Conservation (phyloP, 371 early-diverging fungal species). For the Parasitella parasitica region DNA sequence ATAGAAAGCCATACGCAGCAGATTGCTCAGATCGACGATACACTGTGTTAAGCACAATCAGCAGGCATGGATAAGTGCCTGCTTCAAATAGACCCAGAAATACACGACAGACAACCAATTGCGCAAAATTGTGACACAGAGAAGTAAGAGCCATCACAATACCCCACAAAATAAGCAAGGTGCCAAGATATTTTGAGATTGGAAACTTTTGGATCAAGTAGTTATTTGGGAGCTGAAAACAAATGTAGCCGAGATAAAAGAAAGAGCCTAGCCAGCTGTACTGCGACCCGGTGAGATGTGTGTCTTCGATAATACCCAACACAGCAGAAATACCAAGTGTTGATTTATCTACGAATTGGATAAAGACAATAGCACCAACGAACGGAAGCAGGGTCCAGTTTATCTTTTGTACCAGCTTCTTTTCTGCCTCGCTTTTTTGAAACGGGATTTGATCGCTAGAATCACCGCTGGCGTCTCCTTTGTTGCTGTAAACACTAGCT, state of each 20-base stretch:
- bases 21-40: slow-evolving; percentile 41
- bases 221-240: slow-evolving; percentile 31
- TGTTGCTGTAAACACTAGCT: slow-evolving; percentile 1
- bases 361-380: slow-evolving; percentile 30
- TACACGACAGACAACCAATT: slow-evolving; percentile 26
- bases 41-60: slow-evolving; percentile 25
- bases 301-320: slow-evolving; percentile 29
- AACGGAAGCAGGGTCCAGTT: slow-evolving; percentile 30
- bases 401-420: slow-evolving; percentile 25
- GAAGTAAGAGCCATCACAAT: slow-evolving; percentile 25
- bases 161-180: slow-evolving; percentile 35
- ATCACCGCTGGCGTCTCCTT: background rate
- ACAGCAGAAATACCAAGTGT: slow-evolving; percentile 28
- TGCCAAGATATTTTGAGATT: slow-evolving; percentile 27
- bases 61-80: slow-evolving; percentile 24
- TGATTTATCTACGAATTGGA: slow-evolving; percentile 40
- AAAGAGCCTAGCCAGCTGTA: slow-evolving; percentile 33
- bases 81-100: slow-evolving; percentile 40
- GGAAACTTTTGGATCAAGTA: slow-evolving; percentile 35
- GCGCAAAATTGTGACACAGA: slow-evolving; percentile 24
- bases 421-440: slow-evolving; percentile 25
- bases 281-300: slow-evolving; percentile 18
- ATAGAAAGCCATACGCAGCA: slow-evolving; percentile 14
- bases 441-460: background rate
- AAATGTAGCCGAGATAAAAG: slow-evolving; percentile 34